These are phyloP conservation scores for Cyclanthera cordifolia DNA, from an alignment of 306 rosid species.

Conservation along the genomic window DNA sequence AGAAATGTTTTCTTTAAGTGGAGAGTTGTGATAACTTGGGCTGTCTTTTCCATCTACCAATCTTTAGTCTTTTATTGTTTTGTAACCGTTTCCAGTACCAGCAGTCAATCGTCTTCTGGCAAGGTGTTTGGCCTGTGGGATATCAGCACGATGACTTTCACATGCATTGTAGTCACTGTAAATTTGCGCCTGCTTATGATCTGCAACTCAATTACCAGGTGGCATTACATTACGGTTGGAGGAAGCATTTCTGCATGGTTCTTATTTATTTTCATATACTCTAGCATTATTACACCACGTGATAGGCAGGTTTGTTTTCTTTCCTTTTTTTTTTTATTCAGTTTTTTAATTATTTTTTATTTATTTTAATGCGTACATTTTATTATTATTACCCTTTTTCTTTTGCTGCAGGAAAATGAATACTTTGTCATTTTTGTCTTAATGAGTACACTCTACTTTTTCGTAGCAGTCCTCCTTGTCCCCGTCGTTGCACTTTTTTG, in stretches of 20 bases:
- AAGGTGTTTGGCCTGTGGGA: slow-evolving; percentile 83
- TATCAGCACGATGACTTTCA: slow-evolving; percentile 90
- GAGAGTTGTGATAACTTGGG: slow-evolving; percentile 90
- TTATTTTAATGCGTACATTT: background rate
- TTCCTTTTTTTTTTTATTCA: background rate
- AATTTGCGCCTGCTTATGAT: slow-evolving; percentile 72
- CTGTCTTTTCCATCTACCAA: slow-evolving; percentile 74
- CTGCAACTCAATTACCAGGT: slow-evolving; percentile 78
- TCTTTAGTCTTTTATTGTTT: slow-evolving; percentile 69
- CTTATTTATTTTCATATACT: slow-evolving; percentile 56
- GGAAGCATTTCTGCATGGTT: slow-evolving; percentile 94
- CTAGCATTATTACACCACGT: slow-evolving; percentile 50
- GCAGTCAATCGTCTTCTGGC: slow-evolving; percentile 58
- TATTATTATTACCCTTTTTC: background rate
- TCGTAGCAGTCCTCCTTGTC: slow-evolving; percentile 57
- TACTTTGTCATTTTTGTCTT: slow-evolving; percentile 68
- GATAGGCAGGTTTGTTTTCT: slow-evolving; percentile 52
- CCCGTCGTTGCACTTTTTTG: slow-evolving; percentile 76
- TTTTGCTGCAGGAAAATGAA: slow-evolving; percentile 59
- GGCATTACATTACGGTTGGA: slow-evolving; percentile 87
- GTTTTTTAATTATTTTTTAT: background rate
- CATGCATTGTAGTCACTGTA: slow-evolving; percentile 83
- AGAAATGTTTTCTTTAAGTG: slow-evolving; percentile 66
- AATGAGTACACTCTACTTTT: slow-evolving; percentile 85
- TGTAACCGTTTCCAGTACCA: slow-evolving; percentile 38